These are phyloP conservation scores for Penicillium cinerascens DNA, from an alignment of 495 filamentous ascomycete species.

Conservation along the genomic window DNA sequence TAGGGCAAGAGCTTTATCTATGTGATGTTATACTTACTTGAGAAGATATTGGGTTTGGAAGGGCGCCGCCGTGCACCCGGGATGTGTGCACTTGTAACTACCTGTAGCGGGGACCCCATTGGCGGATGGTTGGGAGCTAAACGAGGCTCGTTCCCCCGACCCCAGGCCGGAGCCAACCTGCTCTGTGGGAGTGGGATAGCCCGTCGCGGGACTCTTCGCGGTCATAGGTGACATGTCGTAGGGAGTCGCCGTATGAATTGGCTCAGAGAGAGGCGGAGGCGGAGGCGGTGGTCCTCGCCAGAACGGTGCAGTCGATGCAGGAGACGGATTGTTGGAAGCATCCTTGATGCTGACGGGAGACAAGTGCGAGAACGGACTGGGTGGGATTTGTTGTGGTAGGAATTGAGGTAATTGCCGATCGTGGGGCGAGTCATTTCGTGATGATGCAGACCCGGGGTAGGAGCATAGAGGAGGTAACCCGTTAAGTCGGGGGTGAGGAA, in stretches of 20 bases:
- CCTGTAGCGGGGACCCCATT: constrained; percentile 27
- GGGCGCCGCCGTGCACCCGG: constrained; percentile 74
- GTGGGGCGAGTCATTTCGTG: constrained; percentile 34
- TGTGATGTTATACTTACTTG: constrained; percentile 50
- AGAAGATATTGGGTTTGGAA: constrained; percentile 90
- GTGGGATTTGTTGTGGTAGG: constrained; percentile 29
- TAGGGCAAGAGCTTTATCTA: not conserved
- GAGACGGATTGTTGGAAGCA: constrained; percentile 37
- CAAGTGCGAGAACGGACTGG: constrained; percentile 38
- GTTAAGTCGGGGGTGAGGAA: constrained; percentile 18
- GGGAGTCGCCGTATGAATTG: constrained; percentile 9
- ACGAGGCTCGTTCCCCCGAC: constrained; percentile 23
- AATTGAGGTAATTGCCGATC: constrained; percentile 30
- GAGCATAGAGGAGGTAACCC: constrained; percentile 17
- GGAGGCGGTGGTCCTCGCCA: constrained; percentile 19
- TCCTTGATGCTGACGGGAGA: constrained; percentile 42
- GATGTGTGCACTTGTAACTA: constrained; percentile 61
- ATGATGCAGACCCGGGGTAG: constrained; percentile 25
- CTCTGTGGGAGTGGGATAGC: constrained; percentile 45
- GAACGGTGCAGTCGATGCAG: constrained; percentile 30
- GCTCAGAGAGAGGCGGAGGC: constrained; percentile 7
- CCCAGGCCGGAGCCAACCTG: constrained; percentile 18
- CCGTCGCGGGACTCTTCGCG: constrained; percentile 34
- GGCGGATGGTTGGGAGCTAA: constrained; percentile 17
- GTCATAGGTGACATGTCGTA: constrained; percentile 29